Percentiles rank a stretch among this genome's conserved stretches.
phyloP scores from a whole-genome alignment of 768 basidiomycete genomes.

The Basidioascus undulatus region DNA sequence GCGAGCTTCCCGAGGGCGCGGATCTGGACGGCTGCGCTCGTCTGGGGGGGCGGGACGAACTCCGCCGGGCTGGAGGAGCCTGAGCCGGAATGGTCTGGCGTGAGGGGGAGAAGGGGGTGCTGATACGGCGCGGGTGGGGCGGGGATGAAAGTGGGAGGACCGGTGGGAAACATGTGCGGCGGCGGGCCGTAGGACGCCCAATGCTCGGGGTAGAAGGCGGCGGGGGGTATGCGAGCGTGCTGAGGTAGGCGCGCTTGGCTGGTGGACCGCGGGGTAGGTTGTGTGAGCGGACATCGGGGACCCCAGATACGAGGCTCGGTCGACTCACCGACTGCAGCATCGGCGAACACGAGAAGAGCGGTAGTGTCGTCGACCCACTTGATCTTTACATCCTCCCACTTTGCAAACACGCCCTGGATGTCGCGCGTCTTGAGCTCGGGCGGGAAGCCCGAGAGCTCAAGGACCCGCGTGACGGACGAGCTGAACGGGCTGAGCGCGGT shows the following conservation, averaged over 20 bases:
- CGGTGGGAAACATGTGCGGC: too few species aligned
- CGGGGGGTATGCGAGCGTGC: slow-evolving; percentile 61
- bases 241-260: slow-evolving; percentile 91
- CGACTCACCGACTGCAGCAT: slow-evolving; percentile 62
- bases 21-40: slow-evolving; percentile 29
- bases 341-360: slow-evolving; percentile 78
- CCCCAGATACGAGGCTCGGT: neutral
- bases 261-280: slow-evolving; percentile 3
- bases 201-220: slow-evolving; percentile 5
- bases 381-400: slow-evolving; percentile 87
- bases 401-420: slow-evolving; percentile 69
- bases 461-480: slow-evolving; percentile 88
- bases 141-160: too few species aligned
- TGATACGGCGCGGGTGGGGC: too few species aligned
- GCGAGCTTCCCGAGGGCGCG: too few species aligned
- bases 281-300: neutral
- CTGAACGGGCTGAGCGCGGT: too few species aligned
- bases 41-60: slow-evolving; percentile 32
- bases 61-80: too few species aligned
- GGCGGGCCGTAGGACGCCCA: too few species aligned
- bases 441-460: slow-evolving; percentile 73
- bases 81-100: too few species aligned
- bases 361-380: slow-evolving; percentile 98
- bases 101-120: too few species aligned
- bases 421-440: slow-evolving; percentile 95